Evolutionary conservation across 257 asterid genomes (phyloP).

Genomic region (Rauvolfia tetraphylla): DNA sequence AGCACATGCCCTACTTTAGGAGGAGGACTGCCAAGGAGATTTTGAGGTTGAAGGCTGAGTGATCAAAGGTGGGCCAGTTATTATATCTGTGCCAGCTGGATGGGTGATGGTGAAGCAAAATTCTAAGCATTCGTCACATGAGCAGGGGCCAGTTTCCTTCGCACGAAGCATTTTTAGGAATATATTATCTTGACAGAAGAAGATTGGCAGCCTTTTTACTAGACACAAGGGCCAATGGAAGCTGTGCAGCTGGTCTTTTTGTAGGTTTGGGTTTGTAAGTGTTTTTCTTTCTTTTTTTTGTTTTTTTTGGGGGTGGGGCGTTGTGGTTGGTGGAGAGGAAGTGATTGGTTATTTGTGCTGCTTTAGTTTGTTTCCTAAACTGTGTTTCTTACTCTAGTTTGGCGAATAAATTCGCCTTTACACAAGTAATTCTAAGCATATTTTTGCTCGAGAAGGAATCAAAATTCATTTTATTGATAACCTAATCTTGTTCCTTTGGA

Average conservation of each 20-base stretch:
- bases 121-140: background rate
- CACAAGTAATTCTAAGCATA: background rate
- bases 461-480: background rate
- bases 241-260: background rate
- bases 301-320: no score
- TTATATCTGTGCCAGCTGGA: background rate
- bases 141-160: background rate
- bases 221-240: background rate
- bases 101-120: background rate
- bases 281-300: no score
- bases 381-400: background rate
- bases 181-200: background rate
- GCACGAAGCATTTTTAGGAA: background rate
- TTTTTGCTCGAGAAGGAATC: background rate
- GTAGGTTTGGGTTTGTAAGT: background rate
- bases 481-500: background rate
- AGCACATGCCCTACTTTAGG: constrained; percentile 82
- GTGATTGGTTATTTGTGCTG: background rate
- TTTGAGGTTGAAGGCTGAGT: constrained; percentile 66
- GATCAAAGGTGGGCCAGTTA: constrained; percentile 14
- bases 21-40: constrained; percentile 78
- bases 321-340: no score
- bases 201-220: constrained; percentile 6
- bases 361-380: background rate
- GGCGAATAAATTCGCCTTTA: background rate